These are phyloP conservation scores for Tilletia caries DNA, from an alignment of 1,284 basidiomycete genomes.

Conservation along the genomic window DNA sequence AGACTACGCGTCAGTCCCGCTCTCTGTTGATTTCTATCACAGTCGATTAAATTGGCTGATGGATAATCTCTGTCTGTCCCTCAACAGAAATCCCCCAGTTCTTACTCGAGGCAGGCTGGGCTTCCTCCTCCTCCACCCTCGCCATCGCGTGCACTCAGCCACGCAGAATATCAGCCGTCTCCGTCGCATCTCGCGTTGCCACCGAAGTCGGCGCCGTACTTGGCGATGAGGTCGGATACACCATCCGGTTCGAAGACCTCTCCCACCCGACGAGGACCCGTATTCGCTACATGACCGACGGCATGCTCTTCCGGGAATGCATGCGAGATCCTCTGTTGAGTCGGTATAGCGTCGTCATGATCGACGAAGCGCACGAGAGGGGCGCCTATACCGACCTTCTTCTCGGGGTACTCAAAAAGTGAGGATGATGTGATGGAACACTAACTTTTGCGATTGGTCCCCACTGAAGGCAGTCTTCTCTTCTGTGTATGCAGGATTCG, in stretches of 20 bases:
- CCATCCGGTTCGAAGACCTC: slow-evolving; percentile 55
- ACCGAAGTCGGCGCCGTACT: slow-evolving; percentile 56
- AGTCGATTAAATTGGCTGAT: not conserved
- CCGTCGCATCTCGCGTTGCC: slow-evolving; percentile 54
- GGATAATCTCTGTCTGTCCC: not conserved
- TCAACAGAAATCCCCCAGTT: slow-evolving; percentile 84
- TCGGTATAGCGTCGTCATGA: slow-evolving; percentile 53
- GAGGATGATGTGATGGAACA: too few relatives aligned
- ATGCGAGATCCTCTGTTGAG: slow-evolving; percentile 42
- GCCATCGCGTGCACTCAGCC: slow-evolving; percentile 54
- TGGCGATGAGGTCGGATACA: slow-evolving; percentile 73
- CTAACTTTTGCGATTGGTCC: too few relatives aligned
- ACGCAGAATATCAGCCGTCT: slow-evolving; percentile 51
- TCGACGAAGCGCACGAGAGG: slow-evolving; percentile 57
- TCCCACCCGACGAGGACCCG: slow-evolving; percentile 46
- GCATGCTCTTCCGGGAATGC: slow-evolving; percentile 42
- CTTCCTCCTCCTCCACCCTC: slow-evolving; percentile 28
- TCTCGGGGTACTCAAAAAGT: slow-evolving; percentile 58
- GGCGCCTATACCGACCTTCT: slow-evolving; percentile 55
- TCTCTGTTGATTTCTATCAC: not conserved
- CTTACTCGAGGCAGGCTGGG: slow-evolving; percentile 71
- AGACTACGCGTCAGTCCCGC: slow-evolving; percentile 37
- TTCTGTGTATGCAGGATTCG: slow-evolving; percentile 61
- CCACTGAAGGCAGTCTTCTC: not conserved
- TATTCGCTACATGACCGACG: slow-evolving; percentile 51